Evolutionary conservation across 129 eudicot species (phyloP), one percentile per base, ranked within the genome.

Genomic region (Sambucus nigra): DNA sequence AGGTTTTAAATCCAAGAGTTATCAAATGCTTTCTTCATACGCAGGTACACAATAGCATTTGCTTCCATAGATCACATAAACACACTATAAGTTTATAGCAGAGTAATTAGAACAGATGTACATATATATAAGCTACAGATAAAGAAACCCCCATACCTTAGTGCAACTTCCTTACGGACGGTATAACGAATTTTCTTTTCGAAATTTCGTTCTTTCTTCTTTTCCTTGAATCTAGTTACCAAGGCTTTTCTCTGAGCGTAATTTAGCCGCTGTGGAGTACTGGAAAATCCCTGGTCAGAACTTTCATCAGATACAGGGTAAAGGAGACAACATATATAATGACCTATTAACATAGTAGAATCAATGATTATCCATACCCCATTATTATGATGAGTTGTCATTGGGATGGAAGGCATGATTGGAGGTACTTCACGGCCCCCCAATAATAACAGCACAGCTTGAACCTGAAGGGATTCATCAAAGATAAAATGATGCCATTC

Each of bases 141-240:
- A 19, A 49, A n/a, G 5, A 17, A 38, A 45, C 4, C 41, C 13
- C 20, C 18, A 51, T 63, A 75, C 87, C 87, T 80, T 9, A 80
- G 76, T 18, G 87, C 87, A 31, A 80, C 87, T 61, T 80, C 82
- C 67, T 80, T 80, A 40, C 87, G 81, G 41, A 80, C 87, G 19
- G 82, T 75, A 55, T 80, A 80, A 41, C 81, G 87, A 23, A 80
- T 80, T 71, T 80, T 80, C 82, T 75, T 80, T 33, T 80, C 87
- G 60, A 80, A 80, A 41, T 75, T 80, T 11, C 82, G 63, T 25
- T 75, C 87, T 59, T 79, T 79, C 59, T 73, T 44, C 76, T 79
- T 79, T 55, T 80, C 82, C 39, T 79, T 75, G 26, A 80, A 80
- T 69, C 87, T 75, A 35, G 71, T 65, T 22, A 80, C 53, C 20